Conservation (phyloP, 495 filamentous ascomycete genomes). For the Cercophora samala region DNA sequence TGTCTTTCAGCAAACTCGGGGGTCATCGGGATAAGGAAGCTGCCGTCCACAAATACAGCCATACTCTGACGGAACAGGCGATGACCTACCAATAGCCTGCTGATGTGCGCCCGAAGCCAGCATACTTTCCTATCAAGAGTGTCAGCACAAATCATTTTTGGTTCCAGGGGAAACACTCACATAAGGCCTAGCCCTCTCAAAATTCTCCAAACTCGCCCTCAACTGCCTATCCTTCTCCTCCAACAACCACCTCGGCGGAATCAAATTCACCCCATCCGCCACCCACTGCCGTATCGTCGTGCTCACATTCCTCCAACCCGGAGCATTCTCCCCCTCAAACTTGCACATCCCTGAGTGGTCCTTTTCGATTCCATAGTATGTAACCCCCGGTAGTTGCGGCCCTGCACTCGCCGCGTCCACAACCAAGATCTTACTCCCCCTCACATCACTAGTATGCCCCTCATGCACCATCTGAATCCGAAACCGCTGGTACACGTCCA, state of each 20-base stretch:
- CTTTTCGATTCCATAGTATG: constrained; percentile 74
- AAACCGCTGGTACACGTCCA: constrained; percentile 68
- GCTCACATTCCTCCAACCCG: constrained; percentile 71
- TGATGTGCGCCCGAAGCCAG: constrained; percentile 12
- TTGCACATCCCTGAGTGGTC: constrained; percentile 89
- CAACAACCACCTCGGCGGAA: constrained; percentile 60
- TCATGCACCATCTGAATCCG: constrained; percentile 68
- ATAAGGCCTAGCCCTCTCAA: constrained; percentile 42
- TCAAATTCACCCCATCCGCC: constrained; percentile 53
- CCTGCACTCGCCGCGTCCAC: constrained; percentile 75
- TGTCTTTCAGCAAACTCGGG: too few relatives aligned
- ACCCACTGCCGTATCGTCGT: constrained; percentile 70
- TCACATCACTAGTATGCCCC: constrained; percentile 62
- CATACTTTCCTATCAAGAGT: constrained; percentile 13
- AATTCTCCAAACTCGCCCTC: constrained; percentile 40
- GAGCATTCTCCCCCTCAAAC: constrained; percentile 67
- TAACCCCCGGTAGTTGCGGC: constrained; percentile 69
- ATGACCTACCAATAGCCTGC: constrained; percentile 28
- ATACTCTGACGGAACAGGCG: not conserved
- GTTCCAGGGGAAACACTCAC: constrained; percentile 27
- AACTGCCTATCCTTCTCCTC: constrained; percentile 55
- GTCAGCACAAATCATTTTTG: not conserved
- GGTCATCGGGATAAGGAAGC: not conserved
- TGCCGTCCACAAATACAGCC: not conserved
- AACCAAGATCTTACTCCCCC: constrained; percentile 56